A percentile compares a stretch with the other conserved stretches of the same genome.
phyloP scores from a whole-genome alignment of 306 rosid genomes.

The Cyclanthera cordifolia region DNA sequence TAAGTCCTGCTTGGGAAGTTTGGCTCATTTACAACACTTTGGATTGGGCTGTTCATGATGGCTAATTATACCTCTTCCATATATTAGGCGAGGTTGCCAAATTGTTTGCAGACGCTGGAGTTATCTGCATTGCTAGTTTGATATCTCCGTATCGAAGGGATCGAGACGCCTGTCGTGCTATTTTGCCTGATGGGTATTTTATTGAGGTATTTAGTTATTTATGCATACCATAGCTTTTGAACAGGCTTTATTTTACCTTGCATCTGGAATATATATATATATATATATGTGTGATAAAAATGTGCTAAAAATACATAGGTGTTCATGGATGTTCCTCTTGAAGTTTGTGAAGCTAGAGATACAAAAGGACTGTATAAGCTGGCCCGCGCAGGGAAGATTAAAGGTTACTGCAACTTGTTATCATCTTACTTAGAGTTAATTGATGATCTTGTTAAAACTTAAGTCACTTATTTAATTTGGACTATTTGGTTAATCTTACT shows the following conservation, averaged over 20 bases:
- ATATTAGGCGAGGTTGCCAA: constrained; percentile 85
- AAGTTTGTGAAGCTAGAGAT: constrained; percentile 85
- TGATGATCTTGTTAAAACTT: not conserved
- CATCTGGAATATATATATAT: not conserved
- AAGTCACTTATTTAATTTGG: not conserved
- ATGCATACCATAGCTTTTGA: not conserved
- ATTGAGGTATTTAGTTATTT: constrained; percentile 45
- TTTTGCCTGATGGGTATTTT: constrained; percentile 71
- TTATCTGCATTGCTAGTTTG: constrained; percentile 76
- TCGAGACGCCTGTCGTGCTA: constrained; percentile 75
- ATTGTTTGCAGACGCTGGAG: constrained; percentile 83
- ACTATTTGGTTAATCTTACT: too few relatives aligned
- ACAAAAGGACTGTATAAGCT: constrained; percentile 68
- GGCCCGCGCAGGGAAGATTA: constrained; percentile 66
- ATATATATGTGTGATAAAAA: not conserved
- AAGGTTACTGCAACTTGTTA: constrained; percentile 29
- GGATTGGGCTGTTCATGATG: not conserved
- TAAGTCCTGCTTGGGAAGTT: constrained; percentile 18
- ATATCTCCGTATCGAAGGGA: constrained; percentile 80
- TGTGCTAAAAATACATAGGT: constrained; percentile 43
- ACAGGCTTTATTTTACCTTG: not conserved
- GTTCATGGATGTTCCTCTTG: constrained; percentile 73
- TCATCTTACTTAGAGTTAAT: not conserved
- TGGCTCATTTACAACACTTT: not conserved
- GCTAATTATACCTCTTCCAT: not conserved